These are phyloP conservation scores for Fusarium sambucinum DNA, from an alignment of 2,329 filamentous ascomycete species.

Conservation along the genomic window DNA sequence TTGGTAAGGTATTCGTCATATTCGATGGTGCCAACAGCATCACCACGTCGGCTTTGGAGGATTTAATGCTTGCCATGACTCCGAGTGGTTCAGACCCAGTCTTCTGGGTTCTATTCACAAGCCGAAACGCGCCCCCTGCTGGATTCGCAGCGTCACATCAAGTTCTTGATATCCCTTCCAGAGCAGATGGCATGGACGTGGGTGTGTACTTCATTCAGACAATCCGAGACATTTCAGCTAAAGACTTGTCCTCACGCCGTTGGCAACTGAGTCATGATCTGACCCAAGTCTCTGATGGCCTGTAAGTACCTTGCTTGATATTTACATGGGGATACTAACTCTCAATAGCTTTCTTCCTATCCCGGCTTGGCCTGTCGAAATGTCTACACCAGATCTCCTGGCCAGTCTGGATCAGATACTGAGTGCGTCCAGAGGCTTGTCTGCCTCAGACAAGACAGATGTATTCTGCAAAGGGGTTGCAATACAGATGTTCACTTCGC, in stretches of 20 bases:
- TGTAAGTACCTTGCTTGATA: background rate
- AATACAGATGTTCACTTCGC: background rate
- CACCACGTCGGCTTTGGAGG: background rate
- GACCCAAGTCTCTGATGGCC: background rate
- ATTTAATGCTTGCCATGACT: background rate
- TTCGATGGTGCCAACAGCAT: background rate
- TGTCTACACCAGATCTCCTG: background rate
- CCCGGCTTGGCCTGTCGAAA: background rate
- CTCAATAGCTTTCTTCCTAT: background rate
- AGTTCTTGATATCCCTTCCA: background rate
- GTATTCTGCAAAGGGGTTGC: background rate
- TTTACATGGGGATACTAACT: background rate
- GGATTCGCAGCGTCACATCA: background rate
- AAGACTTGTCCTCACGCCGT: background rate
- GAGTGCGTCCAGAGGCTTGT: rapidly evolving
- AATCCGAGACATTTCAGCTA: background rate
- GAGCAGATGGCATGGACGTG: background rate
- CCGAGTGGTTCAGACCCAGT: background rate
- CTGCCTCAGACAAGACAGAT: rapidly evolving
- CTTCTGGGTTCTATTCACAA: background rate
- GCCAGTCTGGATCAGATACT: background rate
- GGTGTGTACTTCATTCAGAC: background rate
- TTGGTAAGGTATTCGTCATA: background rate
- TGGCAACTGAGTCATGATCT: background rate
- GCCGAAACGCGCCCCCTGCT: background rate